A percentile compares a stretch with the other conserved stretches of the same genome.
Evolutionary conservation across 2,329 filamentous ascomycete species (phyloP).

Genomic region (Clarireedia sp.): DNA sequence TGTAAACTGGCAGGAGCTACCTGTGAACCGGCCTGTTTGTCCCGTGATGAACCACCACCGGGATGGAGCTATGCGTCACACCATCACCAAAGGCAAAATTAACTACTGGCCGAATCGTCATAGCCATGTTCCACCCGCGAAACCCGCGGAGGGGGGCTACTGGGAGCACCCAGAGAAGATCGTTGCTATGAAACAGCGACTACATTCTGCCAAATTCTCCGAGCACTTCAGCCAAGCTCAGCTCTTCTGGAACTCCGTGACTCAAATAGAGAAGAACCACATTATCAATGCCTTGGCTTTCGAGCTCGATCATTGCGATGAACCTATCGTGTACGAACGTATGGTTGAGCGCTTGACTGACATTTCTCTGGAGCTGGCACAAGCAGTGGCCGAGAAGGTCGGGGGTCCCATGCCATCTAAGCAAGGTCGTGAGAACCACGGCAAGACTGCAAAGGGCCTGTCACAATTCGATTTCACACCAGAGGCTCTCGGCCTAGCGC

Average conservation of each 20-base stretch:
- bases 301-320: constrained; percentile 76
- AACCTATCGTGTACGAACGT: constrained; percentile 65
- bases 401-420: constrained; percentile 53
- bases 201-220: constrained; percentile 64
- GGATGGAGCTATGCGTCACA: constrained; percentile 65
- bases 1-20: constrained; percentile 68
- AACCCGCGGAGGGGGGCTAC: constrained; percentile 56
- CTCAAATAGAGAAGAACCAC: constrained; percentile 56
- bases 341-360: constrained; percentile 61
- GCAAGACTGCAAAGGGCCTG: constrained; percentile 57
- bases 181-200: constrained; percentile 61
- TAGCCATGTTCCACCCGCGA: constrained; percentile 54
- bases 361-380: constrained; percentile 63
- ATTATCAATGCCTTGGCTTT: constrained; percentile 54
- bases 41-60: constrained; percentile 71
- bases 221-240: constrained; percentile 74
- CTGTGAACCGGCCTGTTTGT: constrained; percentile 68
- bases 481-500: constrained; percentile 34
- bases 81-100: constrained; percentile 62
- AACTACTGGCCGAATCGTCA: constrained; percentile 78
- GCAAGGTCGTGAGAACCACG: constrained; percentile 50
- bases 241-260: constrained; percentile 74
- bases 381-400: constrained; percentile 60
- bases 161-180: constrained; percentile 59
- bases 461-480: constrained; percentile 63